Conservation (phyloP, 371 early-diverging fungal genomes). For the Mucor velutinosus region DNA sequence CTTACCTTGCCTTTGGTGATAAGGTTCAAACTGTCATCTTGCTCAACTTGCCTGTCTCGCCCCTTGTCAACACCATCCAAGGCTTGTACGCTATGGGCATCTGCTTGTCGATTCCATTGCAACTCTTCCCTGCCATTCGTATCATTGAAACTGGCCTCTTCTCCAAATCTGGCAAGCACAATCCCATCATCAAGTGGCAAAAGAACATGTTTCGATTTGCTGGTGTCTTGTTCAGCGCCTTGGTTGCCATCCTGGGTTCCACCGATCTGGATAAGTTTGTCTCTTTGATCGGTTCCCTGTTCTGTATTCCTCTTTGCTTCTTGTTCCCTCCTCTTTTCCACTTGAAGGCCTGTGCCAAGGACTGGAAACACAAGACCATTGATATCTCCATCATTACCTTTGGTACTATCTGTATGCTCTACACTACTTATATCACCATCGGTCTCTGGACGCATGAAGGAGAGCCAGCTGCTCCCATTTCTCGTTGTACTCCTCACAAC, state of each 20-base stretch:
- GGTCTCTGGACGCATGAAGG: conserved; percentile 57
- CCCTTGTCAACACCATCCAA: conserved; percentile 66
- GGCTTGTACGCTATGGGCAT: conserved; percentile 84
- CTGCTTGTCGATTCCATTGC: conserved; percentile 82
- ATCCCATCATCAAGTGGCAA: conserved; percentile 79
- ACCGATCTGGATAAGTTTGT: conserved; percentile 83
- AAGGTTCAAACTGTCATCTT: conserved; percentile 80
- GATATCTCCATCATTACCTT: conserved; percentile 69
- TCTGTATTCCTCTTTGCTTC: conserved; percentile 67
- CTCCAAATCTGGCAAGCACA: conserved; percentile 64
- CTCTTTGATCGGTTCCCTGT: conserved; percentile 84
- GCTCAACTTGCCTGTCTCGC: conserved; percentile 73
- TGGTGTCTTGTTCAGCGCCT: conserved; percentile 61
- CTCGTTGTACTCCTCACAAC: conserved; percentile 24
- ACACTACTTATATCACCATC: conserved; percentile 77
- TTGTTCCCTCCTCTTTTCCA: conserved; percentile 89
- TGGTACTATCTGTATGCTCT: conserved; percentile 74
- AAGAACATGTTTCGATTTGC: conserved; percentile 79
- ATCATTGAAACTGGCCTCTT: conserved; percentile 79
- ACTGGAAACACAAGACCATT: conserved; percentile 42
- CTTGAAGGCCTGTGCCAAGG: conserved; percentile 58
- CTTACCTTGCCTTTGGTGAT: conserved; percentile 82
- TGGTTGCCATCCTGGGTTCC: conserved; percentile 74
- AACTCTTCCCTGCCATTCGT: conserved; percentile 86
- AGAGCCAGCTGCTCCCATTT: conserved; percentile 33